Evolutionary conservation across 495 filamentous ascomycete genomes (phyloP), one percentile per base, ranked within the genome.

Genomic region (Cercophora newfieldiana): DNA sequence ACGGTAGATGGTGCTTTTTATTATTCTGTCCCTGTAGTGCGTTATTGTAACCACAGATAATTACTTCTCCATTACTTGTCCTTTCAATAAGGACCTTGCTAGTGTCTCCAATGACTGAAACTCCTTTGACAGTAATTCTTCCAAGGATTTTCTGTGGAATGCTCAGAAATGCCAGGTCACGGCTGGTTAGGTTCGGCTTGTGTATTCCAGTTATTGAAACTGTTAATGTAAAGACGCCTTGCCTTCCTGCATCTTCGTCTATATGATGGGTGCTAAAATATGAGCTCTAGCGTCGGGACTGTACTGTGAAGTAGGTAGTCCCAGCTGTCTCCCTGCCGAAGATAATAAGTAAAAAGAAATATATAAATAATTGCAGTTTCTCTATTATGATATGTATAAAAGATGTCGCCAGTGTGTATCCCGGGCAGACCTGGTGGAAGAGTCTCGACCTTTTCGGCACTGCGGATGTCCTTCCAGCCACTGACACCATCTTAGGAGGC

Each of bases 191-290:
- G 5, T 51, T 51, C 48, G 48, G 48, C 18, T 51, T 51, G 21
- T 51, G 21, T 51, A 51, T 51, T 51, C 48, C 18, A 51, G 48
- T 51, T 51, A n/a, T n/a, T 51, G 21, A 51, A 51, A 16, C 48
- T 51, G 48, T 51, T n/a, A 51, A 51, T 51, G 21, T 51, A 51
- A 51, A 51, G 48, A 51, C 48, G 48, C 48, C 48, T 51, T 51
- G 21, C 48, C 48, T 3, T n/a, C 48, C 18, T 51, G 48, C 37
- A 47, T 47, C 37, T 47, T 18, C 37, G 18, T 47, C 37, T 18
- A 47, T 47, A 47, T 47, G 37, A 51, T 51, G 48, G 21, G 6
- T 7, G 5, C 48, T n/a, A 51, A n/a, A 51, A n/a, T 51, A 7
- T 51, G 18, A 51, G 5, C 18, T 51, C 48, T 22, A 51, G 4